Conservation (phyloP, 2,329 filamentous ascomycete genomes). For the Lecanicillium sp. region DNA sequence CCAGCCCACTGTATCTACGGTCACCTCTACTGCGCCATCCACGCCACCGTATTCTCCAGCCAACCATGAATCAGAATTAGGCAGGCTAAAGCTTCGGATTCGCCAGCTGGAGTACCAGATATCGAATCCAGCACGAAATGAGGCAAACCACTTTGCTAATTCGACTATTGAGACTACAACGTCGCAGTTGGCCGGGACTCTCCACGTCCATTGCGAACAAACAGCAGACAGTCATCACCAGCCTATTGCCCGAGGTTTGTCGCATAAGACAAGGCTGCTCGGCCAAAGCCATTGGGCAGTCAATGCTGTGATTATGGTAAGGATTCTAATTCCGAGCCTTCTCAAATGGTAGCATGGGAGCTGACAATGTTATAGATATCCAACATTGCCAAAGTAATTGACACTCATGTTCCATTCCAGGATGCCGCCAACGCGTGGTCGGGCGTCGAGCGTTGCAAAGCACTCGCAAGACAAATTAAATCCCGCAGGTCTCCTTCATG, state of each 20-base stretch:
- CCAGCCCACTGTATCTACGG: neutral
- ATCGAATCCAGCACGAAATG: conserved; percentile 11
- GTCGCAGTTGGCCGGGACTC: conserved; percentile 31
- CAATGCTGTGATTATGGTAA: conserved; percentile 38
- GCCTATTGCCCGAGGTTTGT: conserved; percentile 32
- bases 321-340: conserved; percentile 8
- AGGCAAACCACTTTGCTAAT: conserved; percentile 7
- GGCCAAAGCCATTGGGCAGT: conserved; percentile 49
- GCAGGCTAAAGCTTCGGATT: conserved; percentile 22
- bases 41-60: conserved; percentile 4
- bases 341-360: conserved; percentile 2
- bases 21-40: conserved; percentile 5
- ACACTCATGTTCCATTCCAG: conserved; percentile 30
- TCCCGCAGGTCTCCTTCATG: conserved; percentile 36
- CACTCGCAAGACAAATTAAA: conserved; percentile 45
- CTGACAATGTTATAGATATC: conserved; percentile 23
- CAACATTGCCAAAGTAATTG: conserved; percentile 36
- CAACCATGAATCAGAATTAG: conserved; percentile 10
- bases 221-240: conserved; percentile 20
- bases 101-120: conserved; percentile 36
- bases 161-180: conserved; percentile 27
- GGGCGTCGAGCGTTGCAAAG: conserved; percentile 43
- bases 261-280: conserved; percentile 49
- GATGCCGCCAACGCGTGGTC: conserved; percentile 25
- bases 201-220: conserved; percentile 33